phyloP scores from a whole-genome alignment of 345 rosid species.

The Eucalyptus brandiana region DNA sequence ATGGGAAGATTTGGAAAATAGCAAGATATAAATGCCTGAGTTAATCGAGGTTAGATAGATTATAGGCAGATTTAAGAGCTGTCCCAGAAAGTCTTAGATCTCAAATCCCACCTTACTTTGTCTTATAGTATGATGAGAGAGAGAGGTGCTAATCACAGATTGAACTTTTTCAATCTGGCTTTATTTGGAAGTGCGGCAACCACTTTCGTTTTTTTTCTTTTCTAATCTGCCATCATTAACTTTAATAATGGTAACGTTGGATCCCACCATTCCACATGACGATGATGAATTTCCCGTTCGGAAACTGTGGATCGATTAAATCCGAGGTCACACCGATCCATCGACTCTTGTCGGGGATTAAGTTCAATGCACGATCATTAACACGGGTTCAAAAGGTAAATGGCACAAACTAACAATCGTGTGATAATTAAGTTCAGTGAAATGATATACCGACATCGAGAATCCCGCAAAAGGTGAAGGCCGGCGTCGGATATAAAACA shows the following conservation, averaged over 20 bases:
- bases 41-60: background rate
- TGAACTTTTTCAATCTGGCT: background rate
- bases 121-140: background rate
- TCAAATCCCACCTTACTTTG: background rate
- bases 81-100: background rate
- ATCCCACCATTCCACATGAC: background rate
- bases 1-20: background rate
- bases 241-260: background rate
- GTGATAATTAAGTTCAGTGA: background rate
- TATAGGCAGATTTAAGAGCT: background rate
- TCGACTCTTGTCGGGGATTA: background rate
- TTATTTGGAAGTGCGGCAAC: background rate
- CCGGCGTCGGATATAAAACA: background rate
- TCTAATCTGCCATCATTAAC: background rate
- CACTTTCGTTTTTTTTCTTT: background rate
- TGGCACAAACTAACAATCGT: background rate
- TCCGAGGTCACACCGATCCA: background rate
- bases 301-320: background rate
- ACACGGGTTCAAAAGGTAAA: background rate
- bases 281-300: background rate
- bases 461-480: background rate
- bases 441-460: background rate
- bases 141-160: background rate
- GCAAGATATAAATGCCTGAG: background rate
- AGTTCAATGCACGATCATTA: background rate